Percentiles rank a stretch among this genome's conserved stretches.
Evolutionary conservation across 495 filamentous ascomycete genomes (phyloP).

Genomic region (Cetradonia linearis): DNA sequence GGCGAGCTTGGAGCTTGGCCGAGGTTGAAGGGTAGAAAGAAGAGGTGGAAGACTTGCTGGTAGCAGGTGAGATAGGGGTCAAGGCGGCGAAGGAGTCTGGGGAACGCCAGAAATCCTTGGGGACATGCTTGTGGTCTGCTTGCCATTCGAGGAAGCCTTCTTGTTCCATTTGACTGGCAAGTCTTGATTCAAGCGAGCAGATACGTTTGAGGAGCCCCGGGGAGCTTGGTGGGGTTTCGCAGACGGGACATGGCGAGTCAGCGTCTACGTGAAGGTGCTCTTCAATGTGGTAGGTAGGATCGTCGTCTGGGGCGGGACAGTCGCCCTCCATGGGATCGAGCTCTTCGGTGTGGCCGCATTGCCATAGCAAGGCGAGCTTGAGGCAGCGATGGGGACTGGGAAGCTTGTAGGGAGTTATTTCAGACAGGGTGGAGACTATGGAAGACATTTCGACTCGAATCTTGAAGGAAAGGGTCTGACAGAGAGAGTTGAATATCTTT

Average conservation of each 20-base stretch:
- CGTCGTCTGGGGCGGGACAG: not conserved
- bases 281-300: not conserved
- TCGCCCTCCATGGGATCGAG: not conserved
- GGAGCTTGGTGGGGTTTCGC: not conserved
- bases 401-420: not conserved
- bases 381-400: not conserved
- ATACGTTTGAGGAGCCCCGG: not conserved
- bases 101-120: not conserved
- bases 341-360: not conserved
- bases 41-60: not conserved
- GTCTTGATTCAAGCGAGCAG: not conserved
- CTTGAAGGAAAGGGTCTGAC: too few relatives aligned
- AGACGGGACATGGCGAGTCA: not conserved
- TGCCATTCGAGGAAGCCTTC: conserved; percentile 1
- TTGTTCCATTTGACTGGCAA: not conserved
- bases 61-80: not conserved
- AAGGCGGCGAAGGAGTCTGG: not conserved
- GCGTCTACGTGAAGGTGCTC: not conserved
- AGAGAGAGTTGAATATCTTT: too few relatives aligned
- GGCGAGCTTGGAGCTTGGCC: not conserved
- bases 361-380: not conserved
- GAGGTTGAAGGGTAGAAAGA: not conserved
- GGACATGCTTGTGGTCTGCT: not conserved
- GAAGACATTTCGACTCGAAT: too few relatives aligned
- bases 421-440: not conserved